A percentile compares a stretch with the other conserved stretches of the same genome.
Evolutionary conservation across 768 basidiomycete species (phyloP).

Genomic region (Collybia nuda): DNA sequence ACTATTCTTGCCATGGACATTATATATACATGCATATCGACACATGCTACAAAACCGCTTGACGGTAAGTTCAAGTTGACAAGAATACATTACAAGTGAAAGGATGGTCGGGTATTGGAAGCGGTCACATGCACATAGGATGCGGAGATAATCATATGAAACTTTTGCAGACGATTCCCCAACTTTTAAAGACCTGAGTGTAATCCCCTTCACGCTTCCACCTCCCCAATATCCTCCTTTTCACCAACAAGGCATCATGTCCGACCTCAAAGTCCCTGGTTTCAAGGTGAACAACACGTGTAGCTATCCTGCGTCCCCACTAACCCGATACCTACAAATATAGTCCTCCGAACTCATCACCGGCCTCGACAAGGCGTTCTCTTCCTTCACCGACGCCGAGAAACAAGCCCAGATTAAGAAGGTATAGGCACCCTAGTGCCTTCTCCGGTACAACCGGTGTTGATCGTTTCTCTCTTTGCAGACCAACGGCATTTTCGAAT

Average conservation of each 20-base stretch:
- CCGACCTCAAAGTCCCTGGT: constrained; percentile 67
- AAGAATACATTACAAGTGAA: no score
- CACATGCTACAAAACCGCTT: no score
- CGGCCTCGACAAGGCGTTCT: constrained; percentile 51
- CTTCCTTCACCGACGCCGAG: constrained; percentile 55
- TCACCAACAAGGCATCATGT: constrained; percentile 38
- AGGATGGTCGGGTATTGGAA: neutral
- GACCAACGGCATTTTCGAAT: constrained; percentile 89
- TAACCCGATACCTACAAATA: constrained; percentile 22
- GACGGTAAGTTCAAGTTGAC: no score
- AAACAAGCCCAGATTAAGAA: constrained; percentile 74
- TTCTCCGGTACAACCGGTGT: neutral
- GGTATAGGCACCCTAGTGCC: constrained; percentile 31
- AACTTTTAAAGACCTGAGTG: no score
- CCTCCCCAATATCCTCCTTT: no score
- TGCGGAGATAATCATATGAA: neutral
- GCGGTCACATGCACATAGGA: neutral
- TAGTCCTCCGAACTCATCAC: constrained; percentile 72
- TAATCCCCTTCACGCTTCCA: no score
- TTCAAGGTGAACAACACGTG: constrained; percentile 53
- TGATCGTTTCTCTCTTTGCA: constrained; percentile 20
- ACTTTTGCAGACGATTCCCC: no score
- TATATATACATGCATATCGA: no score
- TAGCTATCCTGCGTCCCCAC: neutral
- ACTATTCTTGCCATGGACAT: no score